Conservation (phyloP, 495 filamentous ascomycete species). For the Pseudomonodictys pantanalensis region DNA sequence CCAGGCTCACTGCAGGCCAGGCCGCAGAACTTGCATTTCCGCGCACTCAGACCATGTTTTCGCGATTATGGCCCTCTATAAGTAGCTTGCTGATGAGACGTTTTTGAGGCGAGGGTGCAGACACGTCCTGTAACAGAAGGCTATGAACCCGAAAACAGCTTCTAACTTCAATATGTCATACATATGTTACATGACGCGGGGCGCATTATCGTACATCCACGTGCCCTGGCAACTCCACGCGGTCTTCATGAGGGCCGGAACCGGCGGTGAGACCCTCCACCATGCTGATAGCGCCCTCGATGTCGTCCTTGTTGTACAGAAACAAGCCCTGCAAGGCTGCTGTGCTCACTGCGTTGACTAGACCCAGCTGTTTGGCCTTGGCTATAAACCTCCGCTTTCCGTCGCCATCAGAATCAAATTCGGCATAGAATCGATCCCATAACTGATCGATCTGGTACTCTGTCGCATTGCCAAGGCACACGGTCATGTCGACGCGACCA, state of each 20-base stretch:
- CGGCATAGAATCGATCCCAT: conserved; percentile 93
- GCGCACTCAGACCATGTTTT: too few species aligned
- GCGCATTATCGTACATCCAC: conserved; percentile 4
- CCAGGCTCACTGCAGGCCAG: background rate
- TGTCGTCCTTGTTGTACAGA: conserved; percentile 86
- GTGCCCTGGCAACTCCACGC: conserved; percentile 18
- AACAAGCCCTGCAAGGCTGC: conserved; percentile 92
- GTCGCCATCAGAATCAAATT: conserved; percentile 62
- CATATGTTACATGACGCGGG: background rate
- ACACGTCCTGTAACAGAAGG: too few species aligned
- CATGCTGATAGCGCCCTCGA: conserved; percentile 81
- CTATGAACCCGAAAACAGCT: too few species aligned
- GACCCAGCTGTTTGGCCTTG: conserved; percentile 50
- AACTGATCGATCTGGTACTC: conserved; percentile 78
- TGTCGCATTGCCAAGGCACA: conserved; percentile 83
- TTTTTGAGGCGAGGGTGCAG: too few species aligned
- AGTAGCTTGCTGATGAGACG: too few species aligned
- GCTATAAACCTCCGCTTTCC: conserved; percentile 51
- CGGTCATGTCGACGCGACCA: conserved; percentile 89
- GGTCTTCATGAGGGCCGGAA: background rate
- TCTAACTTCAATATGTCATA: background rate
- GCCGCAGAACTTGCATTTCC: too few species aligned
- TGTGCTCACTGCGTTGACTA: conserved; percentile 68
- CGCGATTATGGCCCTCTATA: too few species aligned
- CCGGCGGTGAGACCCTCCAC: conserved; percentile 56